Conservation (phyloP, 306 rosid species). For the Adenanthera pavonina region DNA sequence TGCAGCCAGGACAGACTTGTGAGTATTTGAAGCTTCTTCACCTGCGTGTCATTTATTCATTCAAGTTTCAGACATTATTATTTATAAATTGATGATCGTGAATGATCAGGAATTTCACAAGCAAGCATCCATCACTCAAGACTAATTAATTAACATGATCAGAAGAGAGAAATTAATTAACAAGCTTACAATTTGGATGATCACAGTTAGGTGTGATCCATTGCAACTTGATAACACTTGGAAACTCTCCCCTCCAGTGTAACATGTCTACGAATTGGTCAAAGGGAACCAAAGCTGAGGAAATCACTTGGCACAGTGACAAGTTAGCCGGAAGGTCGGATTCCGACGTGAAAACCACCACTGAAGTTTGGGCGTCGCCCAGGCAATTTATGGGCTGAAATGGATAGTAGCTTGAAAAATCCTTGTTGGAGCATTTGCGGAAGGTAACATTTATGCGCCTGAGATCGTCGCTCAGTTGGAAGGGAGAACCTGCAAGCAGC, state of each 20-base stretch:
- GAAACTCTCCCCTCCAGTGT: slow-evolving; percentile 23
- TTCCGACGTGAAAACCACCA: slow-evolving; percentile 27
- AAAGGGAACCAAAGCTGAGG: slow-evolving; percentile 23
- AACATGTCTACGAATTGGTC: not conserved
- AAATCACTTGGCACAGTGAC: slow-evolving; percentile 13
- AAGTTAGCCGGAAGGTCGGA: not conserved
- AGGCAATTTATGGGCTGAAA: slow-evolving; percentile 23
- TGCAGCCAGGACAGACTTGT: too few relatives aligned
- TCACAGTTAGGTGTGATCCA: slow-evolving; percentile 38
- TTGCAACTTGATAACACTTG: slow-evolving; percentile 13
- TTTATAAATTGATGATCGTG: too few relatives aligned
- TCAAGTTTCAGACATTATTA: too few relatives aligned
- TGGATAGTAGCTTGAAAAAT: not conserved
- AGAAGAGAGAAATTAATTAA: not conserved
- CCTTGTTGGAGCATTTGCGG: slow-evolving; percentile 33
- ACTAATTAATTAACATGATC: too few relatives aligned
- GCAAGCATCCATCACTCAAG: too few relatives aligned
- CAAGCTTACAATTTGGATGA: not conserved
- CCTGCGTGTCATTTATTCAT: too few relatives aligned
- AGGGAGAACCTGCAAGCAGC: slow-evolving; percentile 34
- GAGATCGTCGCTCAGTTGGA: slow-evolving; percentile 4
- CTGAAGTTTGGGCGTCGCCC: not conserved
- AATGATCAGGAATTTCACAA: too few relatives aligned
- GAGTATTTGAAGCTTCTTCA: too few relatives aligned
- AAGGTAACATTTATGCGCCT: not conserved